Evolutionary conservation across 2,329 filamentous ascomycete genomes (phyloP).

Genomic region (Hymenoscyphus linearis): DNA sequence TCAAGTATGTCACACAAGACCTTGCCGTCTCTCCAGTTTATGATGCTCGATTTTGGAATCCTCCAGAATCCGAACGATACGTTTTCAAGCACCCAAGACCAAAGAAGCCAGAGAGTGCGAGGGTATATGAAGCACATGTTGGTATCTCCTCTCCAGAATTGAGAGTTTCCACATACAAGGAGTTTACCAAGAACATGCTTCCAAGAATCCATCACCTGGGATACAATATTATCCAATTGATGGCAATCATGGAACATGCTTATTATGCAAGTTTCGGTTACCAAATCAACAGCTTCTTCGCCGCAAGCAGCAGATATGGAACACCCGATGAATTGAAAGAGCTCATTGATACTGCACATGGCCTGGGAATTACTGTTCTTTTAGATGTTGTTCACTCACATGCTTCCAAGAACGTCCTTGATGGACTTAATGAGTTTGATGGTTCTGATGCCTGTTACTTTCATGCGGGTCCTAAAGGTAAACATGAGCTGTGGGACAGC

Average conservation of each 20-base stretch:
- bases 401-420: slow-evolving; percentile 93
- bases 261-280: slow-evolving; percentile 99
- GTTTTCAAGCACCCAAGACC: slow-evolving; percentile 78
- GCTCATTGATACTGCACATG: slow-evolving; percentile 89
- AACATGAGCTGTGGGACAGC: slow-evolving; percentile 93
- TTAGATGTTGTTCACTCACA: slow-evolving; percentile 97
- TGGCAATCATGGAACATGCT: slow-evolving; percentile 99
- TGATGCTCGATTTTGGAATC: slow-evolving; percentile 97
- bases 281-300: slow-evolving; percentile 98
- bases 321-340: slow-evolving; percentile 93
- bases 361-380: slow-evolving; percentile 83
- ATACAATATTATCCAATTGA: slow-evolving; percentile 96
- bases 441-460: slow-evolving; percentile 95
- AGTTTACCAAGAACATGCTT: slow-evolving; percentile 90
- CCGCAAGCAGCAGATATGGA: slow-evolving; percentile 91
- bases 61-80: slow-evolving; percentile 70
- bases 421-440: slow-evolving; percentile 94
- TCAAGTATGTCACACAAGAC: slow-evolving; percentile 94
- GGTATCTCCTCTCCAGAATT: slow-evolving; percentile 92
- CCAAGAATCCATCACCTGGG: slow-evolving; percentile 84
- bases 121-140: slow-evolving; percentile 98
- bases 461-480: slow-evolving; percentile 77
- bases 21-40: slow-evolving; percentile 84
- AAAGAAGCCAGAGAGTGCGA: slow-evolving; percentile 75
- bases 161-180: slow-evolving; percentile 89